Conservation (phyloP, 352 stramenopile species). For the Phytophthora pistaciae region DNA sequence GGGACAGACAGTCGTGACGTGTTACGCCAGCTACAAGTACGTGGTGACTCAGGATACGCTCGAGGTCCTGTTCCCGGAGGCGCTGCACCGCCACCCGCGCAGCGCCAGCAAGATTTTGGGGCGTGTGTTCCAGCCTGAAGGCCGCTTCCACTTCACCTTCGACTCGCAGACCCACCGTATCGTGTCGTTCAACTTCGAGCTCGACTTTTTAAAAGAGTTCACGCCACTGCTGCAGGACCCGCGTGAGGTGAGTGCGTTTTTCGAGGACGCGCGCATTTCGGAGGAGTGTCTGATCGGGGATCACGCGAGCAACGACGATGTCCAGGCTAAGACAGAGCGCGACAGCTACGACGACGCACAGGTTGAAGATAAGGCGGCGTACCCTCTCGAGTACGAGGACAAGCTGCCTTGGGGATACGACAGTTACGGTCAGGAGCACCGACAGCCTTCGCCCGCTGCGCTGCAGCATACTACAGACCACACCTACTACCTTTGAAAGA, state of each 20-base stretch:
- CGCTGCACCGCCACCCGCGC: constrained; percentile 30
- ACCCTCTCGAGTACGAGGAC: constrained; percentile 1
- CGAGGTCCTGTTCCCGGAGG: constrained; percentile 61
- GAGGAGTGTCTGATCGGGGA: constrained; percentile 67
- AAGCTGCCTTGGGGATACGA: neutral
- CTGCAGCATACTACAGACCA: neutral
- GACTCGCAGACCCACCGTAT: constrained; percentile 46
- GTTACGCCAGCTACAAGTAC: constrained; percentile 49
- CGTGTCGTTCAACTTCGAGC: constrained; percentile 51
- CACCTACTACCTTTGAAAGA: neutral
- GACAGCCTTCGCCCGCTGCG: constrained; percentile 16
- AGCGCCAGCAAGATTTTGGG: constrained; percentile 46
- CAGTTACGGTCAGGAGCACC: constrained; percentile 5
- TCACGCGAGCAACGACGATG: constrained; percentile 33
- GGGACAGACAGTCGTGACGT: constrained; percentile 43
- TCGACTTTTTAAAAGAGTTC: constrained; percentile 56
- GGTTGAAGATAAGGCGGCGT: constrained; percentile 3
- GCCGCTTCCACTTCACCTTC: constrained; percentile 56
- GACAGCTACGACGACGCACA: neutral
- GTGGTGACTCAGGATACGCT: constrained; percentile 55
- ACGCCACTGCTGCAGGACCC: constrained; percentile 50
- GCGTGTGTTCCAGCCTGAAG: constrained; percentile 36
- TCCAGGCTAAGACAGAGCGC: neutral
- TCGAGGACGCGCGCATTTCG: constrained; percentile 52
- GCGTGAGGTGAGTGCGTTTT: constrained; percentile 44